Percentiles rank a stretch among this genome's conserved stretches.
Evolutionary conservation across 768 basidiomycete genomes (phyloP).

Genomic region (Xerocomellus dryophilus): DNA sequence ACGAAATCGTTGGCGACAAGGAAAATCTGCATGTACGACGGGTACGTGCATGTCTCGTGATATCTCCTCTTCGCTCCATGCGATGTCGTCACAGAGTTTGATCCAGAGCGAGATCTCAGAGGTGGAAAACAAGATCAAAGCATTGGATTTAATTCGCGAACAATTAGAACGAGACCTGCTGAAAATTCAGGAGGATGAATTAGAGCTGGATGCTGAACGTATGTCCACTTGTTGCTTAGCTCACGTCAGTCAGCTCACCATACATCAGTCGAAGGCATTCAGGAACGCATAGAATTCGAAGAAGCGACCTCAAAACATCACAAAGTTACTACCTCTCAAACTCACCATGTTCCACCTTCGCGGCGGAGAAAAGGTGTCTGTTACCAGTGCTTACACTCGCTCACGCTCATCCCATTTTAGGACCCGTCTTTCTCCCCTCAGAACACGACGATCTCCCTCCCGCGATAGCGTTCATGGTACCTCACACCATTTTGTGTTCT

Average conservation of each 20-base stretch:
- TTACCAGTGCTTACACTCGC: background rate
- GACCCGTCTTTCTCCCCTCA: constrained; percentile 93
- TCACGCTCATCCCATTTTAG: constrained; percentile 36
- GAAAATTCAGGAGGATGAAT: constrained; percentile 88
- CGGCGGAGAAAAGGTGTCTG: constrained; percentile 33
- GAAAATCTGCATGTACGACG: constrained; percentile 87
- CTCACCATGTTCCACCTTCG: constrained; percentile 25
- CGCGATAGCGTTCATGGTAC: constrained; percentile 95
- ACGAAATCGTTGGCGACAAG: constrained; percentile 88
- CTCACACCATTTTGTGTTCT: constrained; percentile 4
- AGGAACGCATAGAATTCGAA: constrained; percentile 78
- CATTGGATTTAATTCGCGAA: constrained; percentile 74
- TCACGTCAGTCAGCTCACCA: constrained; percentile 4
- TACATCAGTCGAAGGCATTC: constrained; percentile 77
- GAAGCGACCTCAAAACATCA: constrained; percentile 38
- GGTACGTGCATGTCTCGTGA: constrained; percentile 40
- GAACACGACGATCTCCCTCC: constrained; percentile 95
- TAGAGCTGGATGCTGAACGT: constrained; percentile 97
- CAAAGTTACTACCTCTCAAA: constrained; percentile 10
- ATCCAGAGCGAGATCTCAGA: constrained; percentile 85
- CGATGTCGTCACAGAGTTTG: constrained; percentile 54
- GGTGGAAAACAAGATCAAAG: constrained; percentile 85
- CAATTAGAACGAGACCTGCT: constrained; percentile 81
- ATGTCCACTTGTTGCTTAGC: constrained; percentile 31
- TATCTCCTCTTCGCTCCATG: constrained; percentile 4